Conservation (phyloP, 164 flowering plant species). For the Dillenia suffruticosa region DNA sequence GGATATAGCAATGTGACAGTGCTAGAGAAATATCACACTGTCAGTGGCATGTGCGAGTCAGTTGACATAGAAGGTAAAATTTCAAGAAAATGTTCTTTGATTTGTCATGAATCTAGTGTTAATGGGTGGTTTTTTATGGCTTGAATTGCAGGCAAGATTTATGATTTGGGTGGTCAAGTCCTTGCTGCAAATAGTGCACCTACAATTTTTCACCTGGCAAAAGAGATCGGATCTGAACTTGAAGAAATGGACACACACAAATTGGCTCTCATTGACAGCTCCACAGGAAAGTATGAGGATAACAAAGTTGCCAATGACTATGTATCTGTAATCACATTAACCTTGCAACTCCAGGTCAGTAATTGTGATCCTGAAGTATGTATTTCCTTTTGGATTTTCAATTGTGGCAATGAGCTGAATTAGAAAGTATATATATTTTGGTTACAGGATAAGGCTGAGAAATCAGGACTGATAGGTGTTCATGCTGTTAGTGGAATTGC, state of each 20-base stretch:
- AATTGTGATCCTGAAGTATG: neutral
- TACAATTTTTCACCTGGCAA: conserved; percentile 61
- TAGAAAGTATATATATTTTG: neutral
- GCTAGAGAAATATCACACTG: conserved; percentile 58
- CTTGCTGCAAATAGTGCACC: conserved; percentile 85
- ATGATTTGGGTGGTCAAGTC: conserved; percentile 87
- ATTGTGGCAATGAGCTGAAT: too few relatives aligned
- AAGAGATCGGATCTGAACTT: conserved; percentile 50
- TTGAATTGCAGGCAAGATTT: conserved; percentile 47
- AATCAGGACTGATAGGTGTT: conserved; percentile 49
- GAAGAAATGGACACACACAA: conserved; percentile 77
- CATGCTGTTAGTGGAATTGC: conserved; percentile 65
- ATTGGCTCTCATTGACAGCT: conserved; percentile 54
- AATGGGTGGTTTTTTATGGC: too few relatives aligned
- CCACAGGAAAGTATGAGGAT: conserved; percentile 57
- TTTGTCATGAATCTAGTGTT: neutral
- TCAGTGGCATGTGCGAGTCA: conserved; percentile 81
- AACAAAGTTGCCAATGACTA: conserved; percentile 68
- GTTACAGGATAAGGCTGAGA: conserved; percentile 54
- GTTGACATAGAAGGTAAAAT: conserved; percentile 62
- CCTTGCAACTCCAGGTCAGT: conserved; percentile 67
- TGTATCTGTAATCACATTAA: conserved; percentile 58
- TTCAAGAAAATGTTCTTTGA: neutral
- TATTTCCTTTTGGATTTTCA: too few relatives aligned
- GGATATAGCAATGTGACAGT: conserved; percentile 60